These are phyloP conservation scores for Syzygium jambos DNA, from an alignment of 345 rosid species.

Conservation along the genomic window DNA sequence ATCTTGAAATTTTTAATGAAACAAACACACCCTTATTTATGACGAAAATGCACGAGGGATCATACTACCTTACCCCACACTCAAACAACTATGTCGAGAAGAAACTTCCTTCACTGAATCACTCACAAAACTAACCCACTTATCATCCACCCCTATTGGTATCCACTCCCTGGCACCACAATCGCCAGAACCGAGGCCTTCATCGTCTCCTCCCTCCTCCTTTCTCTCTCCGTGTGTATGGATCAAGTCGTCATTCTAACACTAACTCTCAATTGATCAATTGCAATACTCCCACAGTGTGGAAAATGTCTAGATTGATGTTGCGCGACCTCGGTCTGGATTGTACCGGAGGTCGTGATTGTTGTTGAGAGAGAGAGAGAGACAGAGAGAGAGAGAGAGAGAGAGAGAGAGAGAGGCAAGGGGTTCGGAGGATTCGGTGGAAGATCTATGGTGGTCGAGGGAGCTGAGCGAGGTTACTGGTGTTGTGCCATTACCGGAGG, in stretches of 20 bases:
- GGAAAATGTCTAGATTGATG: too few relatives aligned
- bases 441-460: not conserved
- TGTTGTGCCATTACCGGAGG: not conserved
- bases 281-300: not conserved
- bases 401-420: not conserved
- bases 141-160: rapidly evolving
- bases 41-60: not conserved
- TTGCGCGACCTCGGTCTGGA: too few relatives aligned
- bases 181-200: not conserved
- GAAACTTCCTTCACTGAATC: not conserved
- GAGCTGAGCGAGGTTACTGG: not conserved
- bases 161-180: not conserved
- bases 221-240: not conserved
- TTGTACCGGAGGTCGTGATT: too few relatives aligned
- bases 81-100: not conserved
- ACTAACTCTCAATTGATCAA: not conserved
- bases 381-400: not conserved
- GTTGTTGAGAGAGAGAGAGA: too few relatives aligned
- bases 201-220: not conserved
- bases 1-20: not conserved
- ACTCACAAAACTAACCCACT: not conserved
- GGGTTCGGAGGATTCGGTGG: not conserved
- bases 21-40: not conserved
- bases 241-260: not conserved
- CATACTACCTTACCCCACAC: not conserved